Evolutionary conservation across 2,329 filamentous ascomycete genomes (phyloP), one percentile per base, ranked within the genome.

Genomic region (Pezizomycotina sp.): DNA sequence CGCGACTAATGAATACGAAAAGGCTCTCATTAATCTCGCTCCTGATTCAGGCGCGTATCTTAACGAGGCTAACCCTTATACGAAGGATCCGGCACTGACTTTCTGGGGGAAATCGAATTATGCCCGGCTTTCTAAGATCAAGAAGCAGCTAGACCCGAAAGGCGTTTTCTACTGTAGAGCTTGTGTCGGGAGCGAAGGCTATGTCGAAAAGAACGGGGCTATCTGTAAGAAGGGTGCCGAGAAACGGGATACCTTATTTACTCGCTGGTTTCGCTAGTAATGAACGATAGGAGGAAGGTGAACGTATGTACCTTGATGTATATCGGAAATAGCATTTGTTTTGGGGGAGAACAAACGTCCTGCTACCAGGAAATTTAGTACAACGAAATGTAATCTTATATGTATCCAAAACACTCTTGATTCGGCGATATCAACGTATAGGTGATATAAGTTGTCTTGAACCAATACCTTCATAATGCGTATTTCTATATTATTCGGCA

Each of bases 41-140:
- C 53, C 61, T 50, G 14, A 58, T 52, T 27, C 58, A 53, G 27
- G 59, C 14, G 56, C 59, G 5, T 65, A 66, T 45, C 47, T 64
- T 38, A 65, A 63, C 43, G 63, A 65, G 48, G 63, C 60, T 32
- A 40, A 56, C 38, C 43, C 51, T 2, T 52, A 55, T 13, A 56
- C 57, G 34, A 2, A 30, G 12, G n/a, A 7, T 3, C 25, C n/a
- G 4, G 12, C n/a, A 22, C 14, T 18, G 7, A 10, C 14, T 27
- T 5, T 24, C 9, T 30, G 16, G 3, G 4, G 60, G 60, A 58
- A 58, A 2, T 21, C 34, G 5, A 54, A 53, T 38, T 57, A 59
- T 27, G 27, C 41, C 2, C 35, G 42, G 6, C 51, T 58, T n/a
- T 42, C 55, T 10, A 39, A 31, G 9, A 45, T 55, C 5, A 61